A percentile compares a stretch with the other conserved stretches of the same genome.
phyloP scores from a whole-genome alignment of 2,329 filamentous ascomycete genomes.

The Geosmithia putterillii region DNA sequence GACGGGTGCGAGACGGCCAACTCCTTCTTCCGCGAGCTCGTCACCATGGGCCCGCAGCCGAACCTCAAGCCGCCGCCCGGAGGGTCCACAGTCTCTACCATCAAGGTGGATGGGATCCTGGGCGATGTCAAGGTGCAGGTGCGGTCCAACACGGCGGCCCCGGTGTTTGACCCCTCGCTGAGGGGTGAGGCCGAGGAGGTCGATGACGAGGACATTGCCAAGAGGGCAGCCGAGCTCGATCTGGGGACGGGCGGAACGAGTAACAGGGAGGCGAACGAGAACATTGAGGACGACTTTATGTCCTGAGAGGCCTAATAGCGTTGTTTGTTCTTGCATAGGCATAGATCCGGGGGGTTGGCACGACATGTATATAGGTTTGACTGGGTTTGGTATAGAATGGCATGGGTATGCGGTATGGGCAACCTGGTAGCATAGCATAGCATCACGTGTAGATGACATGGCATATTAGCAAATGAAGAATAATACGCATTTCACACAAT shows the following conservation, averaged over 20 bases:
- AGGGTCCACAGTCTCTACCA: conserved; percentile 24
- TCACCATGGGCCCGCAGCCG: conserved; percentile 28
- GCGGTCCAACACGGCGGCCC: conserved; percentile 18
- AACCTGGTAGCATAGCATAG: too few relatives aligned
- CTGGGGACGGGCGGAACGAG: conserved; percentile 10
- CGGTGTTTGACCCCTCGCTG: conserved; percentile 5
- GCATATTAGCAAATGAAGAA: too few relatives aligned
- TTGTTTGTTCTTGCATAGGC: neutral
- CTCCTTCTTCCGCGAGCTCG: conserved; percentile 55
- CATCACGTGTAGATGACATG: too few relatives aligned
- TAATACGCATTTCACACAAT: too few relatives aligned
- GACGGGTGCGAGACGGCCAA: conserved; percentile 65
- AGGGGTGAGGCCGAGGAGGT: conserved; percentile 20
- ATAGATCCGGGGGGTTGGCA: too few relatives aligned
- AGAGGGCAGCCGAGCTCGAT: conserved; percentile 28
- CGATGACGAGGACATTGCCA: conserved; percentile 25
- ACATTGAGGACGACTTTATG: conserved; percentile 33
- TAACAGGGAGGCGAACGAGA: conserved; percentile 4
- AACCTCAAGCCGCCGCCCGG: conserved; percentile 19
- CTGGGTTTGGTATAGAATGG: too few relatives aligned
- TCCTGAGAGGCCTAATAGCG: conserved; percentile 11
- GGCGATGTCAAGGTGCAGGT: conserved; percentile 45
- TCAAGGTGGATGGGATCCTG: conserved; percentile 42
- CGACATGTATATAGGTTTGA: too few relatives aligned
- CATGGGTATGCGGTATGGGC: too few relatives aligned